Percentiles rank a stretch among this genome's conserved stretches.
Conservation (phyloP, 495 filamentous ascomycete species). For the Penicillium paradoxum region DNA sequence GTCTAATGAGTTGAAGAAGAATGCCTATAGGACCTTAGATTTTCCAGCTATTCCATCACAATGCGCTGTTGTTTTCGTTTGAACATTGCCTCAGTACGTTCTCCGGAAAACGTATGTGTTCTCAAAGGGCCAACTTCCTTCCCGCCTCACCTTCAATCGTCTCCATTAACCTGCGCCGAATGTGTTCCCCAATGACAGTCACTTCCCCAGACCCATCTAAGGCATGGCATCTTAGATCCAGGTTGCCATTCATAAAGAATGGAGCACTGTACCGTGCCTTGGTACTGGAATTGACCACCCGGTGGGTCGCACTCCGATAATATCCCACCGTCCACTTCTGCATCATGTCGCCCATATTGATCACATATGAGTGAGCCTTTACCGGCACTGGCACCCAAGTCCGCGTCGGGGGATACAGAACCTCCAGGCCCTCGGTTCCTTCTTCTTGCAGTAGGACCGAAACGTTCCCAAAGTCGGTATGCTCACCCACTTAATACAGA, state of each 20-base stretch:
- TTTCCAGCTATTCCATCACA: too few species aligned
- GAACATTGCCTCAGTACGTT: too few species aligned
- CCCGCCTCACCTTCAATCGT: not conserved
- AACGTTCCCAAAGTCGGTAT: slow-evolving; percentile 33
- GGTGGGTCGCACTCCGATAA: slow-evolving; percentile 16
- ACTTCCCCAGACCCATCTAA: not conserved
- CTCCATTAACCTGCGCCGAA: slow-evolving; percentile 1
- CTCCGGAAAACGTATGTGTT: too few species aligned
- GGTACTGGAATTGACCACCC: slow-evolving; percentile 11
- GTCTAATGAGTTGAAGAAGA: too few species aligned
- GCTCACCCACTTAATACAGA: slow-evolving; percentile 25
- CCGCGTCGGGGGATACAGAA: slow-evolving; percentile 1
- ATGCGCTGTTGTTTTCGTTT: too few species aligned
- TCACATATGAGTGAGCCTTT: slow-evolving; percentile 15
- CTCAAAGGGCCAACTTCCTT: not conserved
- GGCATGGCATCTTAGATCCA: not conserved
- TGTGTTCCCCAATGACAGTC: slow-evolving; percentile 4
- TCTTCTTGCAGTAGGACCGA: slow-evolving; percentile 31
- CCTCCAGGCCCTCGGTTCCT: slow-evolving; percentile 13
- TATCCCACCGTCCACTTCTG: slow-evolving; percentile 14
- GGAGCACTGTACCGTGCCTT: slow-evolving; percentile 15
- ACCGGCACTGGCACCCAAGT: slow-evolving; percentile 20
- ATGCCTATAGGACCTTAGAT: too few species aligned
- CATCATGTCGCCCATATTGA: slow-evolving; percentile 24
- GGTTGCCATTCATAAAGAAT: slow-evolving; percentile 14